phyloP scores from a whole-genome alignment of 108 stramenopile species.

The Pseudonitzschia multiseries region DNA sequence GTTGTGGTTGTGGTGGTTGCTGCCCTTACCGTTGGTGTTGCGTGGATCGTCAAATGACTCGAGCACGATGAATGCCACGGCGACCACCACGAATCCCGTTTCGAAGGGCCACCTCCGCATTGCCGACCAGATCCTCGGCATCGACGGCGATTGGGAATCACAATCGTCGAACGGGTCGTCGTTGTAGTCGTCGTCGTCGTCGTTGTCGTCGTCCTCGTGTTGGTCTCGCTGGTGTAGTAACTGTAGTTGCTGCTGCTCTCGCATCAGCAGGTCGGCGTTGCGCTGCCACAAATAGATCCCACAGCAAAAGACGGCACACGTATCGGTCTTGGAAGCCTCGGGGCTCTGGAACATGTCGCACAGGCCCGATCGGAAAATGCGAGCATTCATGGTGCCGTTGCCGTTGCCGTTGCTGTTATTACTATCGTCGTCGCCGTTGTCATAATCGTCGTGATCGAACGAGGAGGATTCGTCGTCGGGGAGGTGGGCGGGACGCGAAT shows the following conservation, averaged over 20 bases:
- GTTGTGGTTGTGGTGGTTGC: too few species aligned
- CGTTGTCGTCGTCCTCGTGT: not conserved
- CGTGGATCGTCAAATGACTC: constrained; percentile 42
- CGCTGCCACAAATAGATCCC: constrained; percentile 70
- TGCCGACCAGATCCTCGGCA: too few species aligned
- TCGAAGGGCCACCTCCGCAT: constrained; percentile 49
- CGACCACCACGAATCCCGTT: constrained; percentile 41
- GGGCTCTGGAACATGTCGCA: constrained; percentile 38
- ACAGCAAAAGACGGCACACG: constrained; percentile 77
- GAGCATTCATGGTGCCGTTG: too few species aligned
- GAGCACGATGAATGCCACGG: constrained; percentile 52
- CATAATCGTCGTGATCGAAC: too few species aligned
- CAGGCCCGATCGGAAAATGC: not conserved
- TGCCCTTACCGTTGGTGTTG: too few species aligned
- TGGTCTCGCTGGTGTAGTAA: not conserved
- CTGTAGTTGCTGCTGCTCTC: constrained; percentile 25
- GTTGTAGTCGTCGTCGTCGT: not conserved
- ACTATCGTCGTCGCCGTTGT: not conserved
- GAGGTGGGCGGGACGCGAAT: too few species aligned
- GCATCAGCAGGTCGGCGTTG: constrained; percentile 62
- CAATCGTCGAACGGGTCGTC: too few species aligned
- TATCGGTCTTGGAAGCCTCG: constrained; percentile 49
- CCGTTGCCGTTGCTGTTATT: too few species aligned
- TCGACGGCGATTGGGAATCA: too few species aligned
- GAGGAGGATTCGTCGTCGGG: too few species aligned